These are phyloP conservation scores for Phytophthora meadii DNA, from an alignment of 352 stramenopile species.

Conservation along the genomic window DNA sequence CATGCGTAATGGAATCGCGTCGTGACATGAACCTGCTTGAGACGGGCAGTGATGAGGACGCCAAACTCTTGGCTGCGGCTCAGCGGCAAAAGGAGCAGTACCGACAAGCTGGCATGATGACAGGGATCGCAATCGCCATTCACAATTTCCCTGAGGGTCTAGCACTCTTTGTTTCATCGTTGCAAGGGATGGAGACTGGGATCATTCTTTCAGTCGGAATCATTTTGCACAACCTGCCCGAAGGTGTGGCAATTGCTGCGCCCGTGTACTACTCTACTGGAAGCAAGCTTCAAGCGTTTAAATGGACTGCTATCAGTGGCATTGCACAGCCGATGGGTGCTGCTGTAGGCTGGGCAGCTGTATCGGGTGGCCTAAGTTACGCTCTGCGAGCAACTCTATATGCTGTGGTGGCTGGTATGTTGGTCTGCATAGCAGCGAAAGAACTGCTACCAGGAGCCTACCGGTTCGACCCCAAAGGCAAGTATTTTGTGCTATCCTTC, in stretches of 20 bases:
- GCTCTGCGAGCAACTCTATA: constrained; percentile 91
- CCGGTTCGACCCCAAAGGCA: constrained; percentile 88
- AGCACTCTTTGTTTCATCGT: constrained; percentile 94
- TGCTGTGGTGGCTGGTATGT: constrained; percentile 93
- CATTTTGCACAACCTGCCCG: constrained; percentile 97
- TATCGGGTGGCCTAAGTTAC: constrained; percentile 54
- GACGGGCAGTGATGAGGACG: constrained; percentile 17
- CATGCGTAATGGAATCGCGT: constrained; percentile 22
- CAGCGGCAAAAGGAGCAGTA: constrained; percentile 54
- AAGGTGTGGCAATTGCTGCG: constrained; percentile 95
- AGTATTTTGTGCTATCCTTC: constrained; percentile 86
- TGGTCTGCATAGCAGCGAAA: constrained; percentile 91
- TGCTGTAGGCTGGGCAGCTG: constrained; percentile 65
- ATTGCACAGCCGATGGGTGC: constrained; percentile 92
- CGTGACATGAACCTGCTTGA: constrained; percentile 30
- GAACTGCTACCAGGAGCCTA: constrained; percentile 93
- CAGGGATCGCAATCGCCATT: constrained; percentile 80
- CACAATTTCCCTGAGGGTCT: constrained; percentile 95
- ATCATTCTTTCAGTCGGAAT: constrained; percentile 94
- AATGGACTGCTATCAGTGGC: constrained; percentile 91
- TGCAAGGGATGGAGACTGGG: constrained; percentile 91
- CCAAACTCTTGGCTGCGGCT: constrained; percentile 12
- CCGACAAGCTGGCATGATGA: constrained; percentile 89
- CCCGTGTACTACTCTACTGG: constrained; percentile 97
- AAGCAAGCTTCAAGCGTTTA: constrained; percentile 91